These are phyloP conservation scores for Pyricularia pennisetigena DNA, from an alignment of 2,329 filamentous ascomycete species.

Conservation along the genomic window DNA sequence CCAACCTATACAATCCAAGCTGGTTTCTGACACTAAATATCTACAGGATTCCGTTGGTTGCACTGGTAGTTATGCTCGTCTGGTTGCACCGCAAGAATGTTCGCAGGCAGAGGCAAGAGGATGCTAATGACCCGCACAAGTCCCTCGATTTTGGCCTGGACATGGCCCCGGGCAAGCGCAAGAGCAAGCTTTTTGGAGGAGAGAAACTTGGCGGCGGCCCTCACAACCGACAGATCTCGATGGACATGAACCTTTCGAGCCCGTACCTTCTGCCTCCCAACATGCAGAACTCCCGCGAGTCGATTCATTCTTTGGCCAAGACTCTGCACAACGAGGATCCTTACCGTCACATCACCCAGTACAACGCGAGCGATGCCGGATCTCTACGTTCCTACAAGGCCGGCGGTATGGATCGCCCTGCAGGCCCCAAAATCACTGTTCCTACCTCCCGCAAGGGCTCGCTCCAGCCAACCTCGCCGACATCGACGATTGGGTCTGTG, in stretches of 20 bases:
- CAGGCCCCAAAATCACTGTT: constrained; percentile 16
- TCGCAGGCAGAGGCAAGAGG: constrained; percentile 63
- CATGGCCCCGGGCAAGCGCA: constrained; percentile 28
- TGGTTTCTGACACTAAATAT: constrained; percentile 10
- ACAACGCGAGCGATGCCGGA: constrained; percentile 45
- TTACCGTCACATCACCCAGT: constrained; percentile 56
- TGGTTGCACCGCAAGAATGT: constrained; percentile 73
- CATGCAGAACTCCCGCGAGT: constrained; percentile 71
- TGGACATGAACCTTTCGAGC: constrained; percentile 67
- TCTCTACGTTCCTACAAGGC: constrained; percentile 44
- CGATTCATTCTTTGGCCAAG: constrained; percentile 74
- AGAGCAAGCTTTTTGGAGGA: constrained; percentile 34
- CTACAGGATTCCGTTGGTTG: constrained; percentile 63
- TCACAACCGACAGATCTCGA: constrained; percentile 48
- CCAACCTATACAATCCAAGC: not conserved
- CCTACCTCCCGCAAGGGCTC: constrained; percentile 33
- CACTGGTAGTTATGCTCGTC: constrained; percentile 57
- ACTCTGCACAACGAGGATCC: constrained; percentile 73
- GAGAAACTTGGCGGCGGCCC: constrained; percentile 36
- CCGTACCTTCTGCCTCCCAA: constrained; percentile 91
- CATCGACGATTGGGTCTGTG: not conserved
- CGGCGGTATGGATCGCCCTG: constrained; percentile 32
- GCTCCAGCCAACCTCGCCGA: constrained; percentile 19
- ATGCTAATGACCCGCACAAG: constrained; percentile 76
- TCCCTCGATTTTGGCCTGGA: constrained; percentile 82